These are phyloP conservation scores for Neckera pumila DNA, from an alignment of 225 moss, liverwort and hornwort genomes.

Conservation along the genomic window DNA sequence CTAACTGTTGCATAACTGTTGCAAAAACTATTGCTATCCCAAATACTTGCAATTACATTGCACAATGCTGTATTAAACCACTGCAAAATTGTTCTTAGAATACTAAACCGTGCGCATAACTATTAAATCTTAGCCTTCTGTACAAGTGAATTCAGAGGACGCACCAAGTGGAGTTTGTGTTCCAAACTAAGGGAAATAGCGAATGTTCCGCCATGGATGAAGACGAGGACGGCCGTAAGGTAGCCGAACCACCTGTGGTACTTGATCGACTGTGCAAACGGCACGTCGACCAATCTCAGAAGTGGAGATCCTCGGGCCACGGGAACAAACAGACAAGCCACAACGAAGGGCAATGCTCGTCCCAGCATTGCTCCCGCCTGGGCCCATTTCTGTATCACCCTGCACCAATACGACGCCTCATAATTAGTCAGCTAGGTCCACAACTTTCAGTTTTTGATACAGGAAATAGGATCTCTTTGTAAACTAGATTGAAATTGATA, in stretches of 20 bases:
- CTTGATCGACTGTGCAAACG: constrained; percentile 27
- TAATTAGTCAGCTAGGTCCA: neutral
- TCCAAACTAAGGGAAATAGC: neutral
- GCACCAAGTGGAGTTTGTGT: neutral
- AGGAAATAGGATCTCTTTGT: neutral
- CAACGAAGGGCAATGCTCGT: constrained; percentile 1
- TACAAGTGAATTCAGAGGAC: neutral
- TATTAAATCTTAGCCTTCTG: neutral
- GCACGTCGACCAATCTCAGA: constrained; percentile 18
- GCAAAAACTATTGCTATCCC: too few relatives aligned
- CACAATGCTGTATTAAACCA: neutral
- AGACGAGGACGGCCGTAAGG: neutral
- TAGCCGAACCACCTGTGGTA: constrained; percentile 40
- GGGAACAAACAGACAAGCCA: constrained; percentile 20
- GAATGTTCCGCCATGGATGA: neutral
- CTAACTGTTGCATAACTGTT: neutral
- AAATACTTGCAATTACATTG: neutral
- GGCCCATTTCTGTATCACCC: constrained; percentile 11
- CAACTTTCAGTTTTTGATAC: neutral
- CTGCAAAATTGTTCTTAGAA: neutral
- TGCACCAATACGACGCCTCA: neutral
- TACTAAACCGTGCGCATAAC: neutral
- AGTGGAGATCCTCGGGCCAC: constrained; percentile 35
- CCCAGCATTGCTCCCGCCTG: constrained; percentile 6
- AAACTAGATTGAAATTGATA: neutral